Evolutionary conservation across 2,329 filamentous ascomycete species (phyloP).

Genomic region (Sclerotinia borealis): DNA sequence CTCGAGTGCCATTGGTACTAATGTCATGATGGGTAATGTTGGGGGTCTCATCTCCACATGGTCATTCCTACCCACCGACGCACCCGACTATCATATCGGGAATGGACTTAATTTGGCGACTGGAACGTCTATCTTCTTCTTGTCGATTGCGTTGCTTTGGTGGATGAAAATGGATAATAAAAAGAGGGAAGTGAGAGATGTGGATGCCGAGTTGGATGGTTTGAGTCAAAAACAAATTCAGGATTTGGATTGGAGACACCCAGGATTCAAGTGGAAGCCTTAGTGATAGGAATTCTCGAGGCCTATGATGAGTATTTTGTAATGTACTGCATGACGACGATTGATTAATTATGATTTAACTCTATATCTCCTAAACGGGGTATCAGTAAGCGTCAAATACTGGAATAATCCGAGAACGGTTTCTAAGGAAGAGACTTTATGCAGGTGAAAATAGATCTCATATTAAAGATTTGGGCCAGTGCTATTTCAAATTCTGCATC

Average conservation of each 20-base stretch:
- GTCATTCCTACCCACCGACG: constrained; percentile 58
- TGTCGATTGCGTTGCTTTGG: constrained; percentile 42
- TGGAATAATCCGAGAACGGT: too few relatives aligned
- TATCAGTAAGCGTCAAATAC: too few relatives aligned
- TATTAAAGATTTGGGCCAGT: too few relatives aligned
- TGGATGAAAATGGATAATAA: constrained; percentile 62
- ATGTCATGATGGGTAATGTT: constrained; percentile 69
- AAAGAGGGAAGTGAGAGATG: constrained; percentile 46
- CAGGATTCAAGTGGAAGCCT: constrained; percentile 54
- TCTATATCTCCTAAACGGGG: neutral
- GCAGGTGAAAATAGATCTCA: too few relatives aligned
- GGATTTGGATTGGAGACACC: constrained; percentile 61
- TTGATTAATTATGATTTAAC: neutral
- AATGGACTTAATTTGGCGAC: constrained; percentile 66
- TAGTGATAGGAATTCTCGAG: neutral
- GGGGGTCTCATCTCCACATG: constrained; percentile 62
- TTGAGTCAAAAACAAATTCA: constrained; percentile 47
- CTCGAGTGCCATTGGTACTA: constrained; percentile 51
- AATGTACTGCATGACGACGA: neutral
- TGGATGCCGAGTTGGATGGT: constrained; percentile 50
- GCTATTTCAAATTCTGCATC: too few relatives aligned
- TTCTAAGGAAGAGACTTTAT: too few relatives aligned
- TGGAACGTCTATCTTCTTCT: constrained; percentile 48
- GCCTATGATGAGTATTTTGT: neutral
- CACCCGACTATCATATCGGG: constrained; percentile 61